Conservation (phyloP, 164 flowering plant genomes). For the Saururus chinensis region DNA sequence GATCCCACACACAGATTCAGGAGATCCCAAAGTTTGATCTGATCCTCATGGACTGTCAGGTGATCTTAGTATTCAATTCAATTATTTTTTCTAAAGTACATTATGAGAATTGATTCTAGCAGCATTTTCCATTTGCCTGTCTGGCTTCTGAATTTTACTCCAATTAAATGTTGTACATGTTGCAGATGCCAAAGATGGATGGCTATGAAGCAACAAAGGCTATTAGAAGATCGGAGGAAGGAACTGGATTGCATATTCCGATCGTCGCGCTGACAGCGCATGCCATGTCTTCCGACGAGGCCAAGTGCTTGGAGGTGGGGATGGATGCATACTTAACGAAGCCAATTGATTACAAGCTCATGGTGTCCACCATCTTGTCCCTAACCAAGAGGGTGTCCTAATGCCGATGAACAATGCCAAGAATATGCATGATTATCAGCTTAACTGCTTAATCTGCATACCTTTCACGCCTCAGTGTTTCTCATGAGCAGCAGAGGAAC, state of each 20-base stretch:
- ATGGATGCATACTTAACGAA: conserved; percentile 97
- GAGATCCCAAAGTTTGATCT: conserved; percentile 49
- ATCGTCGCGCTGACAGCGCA: conserved; percentile 96
- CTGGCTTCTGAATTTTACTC: too few species aligned
- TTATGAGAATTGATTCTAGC: too few species aligned
- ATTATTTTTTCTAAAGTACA: too few species aligned
- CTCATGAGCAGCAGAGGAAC: too few species aligned
- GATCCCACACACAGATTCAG: conserved; percentile 15
- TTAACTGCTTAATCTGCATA: too few species aligned
- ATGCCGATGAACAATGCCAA: not conserved
- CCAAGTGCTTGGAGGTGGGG: conserved; percentile 93
- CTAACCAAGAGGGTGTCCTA: conserved; percentile 18
- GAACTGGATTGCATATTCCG: conserved; percentile 58
- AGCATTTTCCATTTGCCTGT: too few species aligned
- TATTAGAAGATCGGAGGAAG: conserved; percentile 64
- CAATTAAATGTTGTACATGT: too few species aligned
- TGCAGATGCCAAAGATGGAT: conserved; percentile 98
- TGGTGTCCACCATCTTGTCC: conserved; percentile 86
- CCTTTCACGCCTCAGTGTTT: too few species aligned
- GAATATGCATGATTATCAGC: too few species aligned
- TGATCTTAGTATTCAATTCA: conserved; percentile 25
- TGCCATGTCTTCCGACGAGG: conserved; percentile 97
- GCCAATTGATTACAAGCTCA: conserved; percentile 79
- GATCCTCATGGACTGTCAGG: conserved; percentile 97
- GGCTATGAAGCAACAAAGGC: conserved; percentile 95